These are phyloP conservation scores for Clarkia xantiana DNA, from an alignment of 345 rosid genomes.

Conservation along the genomic window DNA sequence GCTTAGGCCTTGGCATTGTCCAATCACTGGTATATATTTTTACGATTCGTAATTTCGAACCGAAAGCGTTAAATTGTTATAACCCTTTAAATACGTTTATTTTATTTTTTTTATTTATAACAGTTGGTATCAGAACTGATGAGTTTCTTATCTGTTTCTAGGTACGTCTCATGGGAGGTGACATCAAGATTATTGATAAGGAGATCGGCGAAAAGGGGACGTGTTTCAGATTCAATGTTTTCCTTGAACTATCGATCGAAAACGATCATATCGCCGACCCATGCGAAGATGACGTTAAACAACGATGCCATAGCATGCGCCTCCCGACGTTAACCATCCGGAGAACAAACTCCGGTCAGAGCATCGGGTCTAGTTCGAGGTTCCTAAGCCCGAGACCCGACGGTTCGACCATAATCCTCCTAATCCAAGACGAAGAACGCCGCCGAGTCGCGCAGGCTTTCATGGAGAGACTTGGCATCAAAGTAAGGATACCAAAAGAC, in stretches of 20 bases:
- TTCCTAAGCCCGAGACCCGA: constrained; percentile 24
- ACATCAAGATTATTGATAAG: constrained; percentile 50
- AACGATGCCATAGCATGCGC: background rate
- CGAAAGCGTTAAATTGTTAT: no score
- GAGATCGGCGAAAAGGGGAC: constrained; percentile 46
- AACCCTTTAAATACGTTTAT: no score
- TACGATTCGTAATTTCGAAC: background rate
- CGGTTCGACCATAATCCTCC: constrained; percentile 56
- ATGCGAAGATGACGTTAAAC: background rate
- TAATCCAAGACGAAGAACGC: constrained; percentile 40
- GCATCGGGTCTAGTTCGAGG: no score
- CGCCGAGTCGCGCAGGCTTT: constrained; percentile 28
- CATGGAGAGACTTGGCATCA: constrained; percentile 42
- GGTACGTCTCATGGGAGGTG: constrained; percentile 87
- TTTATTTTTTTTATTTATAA: background rate
- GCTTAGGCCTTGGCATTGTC: constrained; percentile 82
- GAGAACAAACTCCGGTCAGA: constrained; percentile 14
- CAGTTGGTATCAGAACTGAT: background rate
- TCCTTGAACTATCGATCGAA: constrained; percentile 11
- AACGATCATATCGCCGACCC: background rate
- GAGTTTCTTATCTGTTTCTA: constrained; percentile 5
- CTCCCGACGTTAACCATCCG: constrained; percentile 12
- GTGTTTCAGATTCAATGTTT: constrained; percentile 61
- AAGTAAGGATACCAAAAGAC: constrained; percentile 25
- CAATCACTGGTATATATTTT: constrained; percentile 48